Evolutionary conservation across 2,329 filamentous ascomycete genomes (phyloP).

Genomic region (Alternaria dauci): DNA sequence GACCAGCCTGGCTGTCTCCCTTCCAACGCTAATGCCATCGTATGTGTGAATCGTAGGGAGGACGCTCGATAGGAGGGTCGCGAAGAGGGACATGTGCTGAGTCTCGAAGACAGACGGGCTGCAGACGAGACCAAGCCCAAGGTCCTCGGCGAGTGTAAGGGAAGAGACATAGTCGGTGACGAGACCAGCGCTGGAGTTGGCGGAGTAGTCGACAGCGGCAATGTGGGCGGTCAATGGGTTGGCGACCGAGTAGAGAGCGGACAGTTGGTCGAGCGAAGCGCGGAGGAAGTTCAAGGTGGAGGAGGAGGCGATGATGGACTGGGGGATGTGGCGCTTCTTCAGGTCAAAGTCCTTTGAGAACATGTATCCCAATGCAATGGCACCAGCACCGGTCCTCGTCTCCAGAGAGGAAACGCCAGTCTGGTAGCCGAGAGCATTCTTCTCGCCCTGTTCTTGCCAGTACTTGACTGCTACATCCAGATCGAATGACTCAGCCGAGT

Average conservation of each 20-base stretch:
- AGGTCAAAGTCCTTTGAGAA: constrained; percentile 97
- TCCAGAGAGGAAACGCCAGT: constrained; percentile 83
- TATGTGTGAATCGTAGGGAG: constrained; percentile 88
- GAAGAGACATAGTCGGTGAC: constrained; percentile 87
- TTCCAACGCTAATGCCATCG: constrained; percentile 82
- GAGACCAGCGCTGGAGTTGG: constrained; percentile 71
- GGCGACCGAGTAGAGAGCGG: constrained; percentile 87
- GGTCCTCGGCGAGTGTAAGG: constrained; percentile 83
- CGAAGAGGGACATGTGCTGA: constrained; percentile 94
- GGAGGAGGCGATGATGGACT: constrained; percentile 87
- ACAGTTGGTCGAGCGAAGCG: constrained; percentile 86
- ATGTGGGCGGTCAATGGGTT: constrained; percentile 94
- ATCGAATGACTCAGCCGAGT: constrained; percentile 92
- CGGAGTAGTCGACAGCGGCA: constrained; percentile 85
- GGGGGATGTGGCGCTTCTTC: constrained; percentile 87
- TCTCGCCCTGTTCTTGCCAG: constrained; percentile 75
- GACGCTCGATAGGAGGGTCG: constrained; percentile 79
- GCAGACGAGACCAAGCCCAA: constrained; percentile 84
- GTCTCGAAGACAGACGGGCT: constrained; percentile 88
- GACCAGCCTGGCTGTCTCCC: constrained; percentile 82
- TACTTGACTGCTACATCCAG: constrained; percentile 82
- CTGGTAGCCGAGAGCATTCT: constrained; percentile 82
- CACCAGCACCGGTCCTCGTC: constrained; percentile 86
- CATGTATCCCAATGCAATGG: constrained; percentile 93
- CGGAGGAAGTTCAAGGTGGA: constrained; percentile 82